Base-by-base conservation (phyloP, 1,139 yeast species). In the Spencermartinsiella ligniputridi region DNA sequence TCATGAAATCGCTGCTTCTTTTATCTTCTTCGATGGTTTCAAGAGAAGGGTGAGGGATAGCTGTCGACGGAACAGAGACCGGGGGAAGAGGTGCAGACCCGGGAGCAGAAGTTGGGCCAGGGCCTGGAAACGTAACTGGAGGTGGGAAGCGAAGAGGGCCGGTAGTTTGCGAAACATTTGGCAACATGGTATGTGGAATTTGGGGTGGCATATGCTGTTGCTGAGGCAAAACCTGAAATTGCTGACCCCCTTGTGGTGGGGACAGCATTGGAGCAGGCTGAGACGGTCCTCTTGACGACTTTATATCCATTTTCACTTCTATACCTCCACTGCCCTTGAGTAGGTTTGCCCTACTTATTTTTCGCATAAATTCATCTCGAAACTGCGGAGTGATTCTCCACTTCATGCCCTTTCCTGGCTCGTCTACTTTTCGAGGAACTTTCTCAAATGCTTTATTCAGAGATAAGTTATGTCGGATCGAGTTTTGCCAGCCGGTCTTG, bases 371-470 rank as follows among this genome's bases (percentile, higher is more conserved):
- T 53, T 94, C 98, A 42, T 81, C 82, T 58, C 85, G 83, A 62
- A 85, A 89, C 39, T 82, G 72, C 37, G 86, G 94, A 53, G 89
- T 81, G 48, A 92, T 90, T 67, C 89, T 95, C 99, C 99, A 92
- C 67, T 92, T 92, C 95, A 92, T 92, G 52, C 98, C 98, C 65
- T 92, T 92, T 24, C 99, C 98, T 0, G 98, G 97, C 66, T 92
- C 97, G 63, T 88, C 85, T 16, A 95, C 92, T 63, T 87, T 79
- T 59, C 98, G 76, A 20, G 98, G 96, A 20, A 90, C 97, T 67
- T 92, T 92, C 61, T 90, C 97, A 62, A 86, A 86, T 8, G 95
- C 92, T 63, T 86, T 86, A 63, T 85, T 86, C 44, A 86, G 69
- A 2, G 94, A 84, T 39, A 86, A 65, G 61, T 86, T 86, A 61